Evolutionary conservation across 2,329 filamentous ascomycete genomes (phyloP).

Genomic region (Cordyceps militaris): DNA sequence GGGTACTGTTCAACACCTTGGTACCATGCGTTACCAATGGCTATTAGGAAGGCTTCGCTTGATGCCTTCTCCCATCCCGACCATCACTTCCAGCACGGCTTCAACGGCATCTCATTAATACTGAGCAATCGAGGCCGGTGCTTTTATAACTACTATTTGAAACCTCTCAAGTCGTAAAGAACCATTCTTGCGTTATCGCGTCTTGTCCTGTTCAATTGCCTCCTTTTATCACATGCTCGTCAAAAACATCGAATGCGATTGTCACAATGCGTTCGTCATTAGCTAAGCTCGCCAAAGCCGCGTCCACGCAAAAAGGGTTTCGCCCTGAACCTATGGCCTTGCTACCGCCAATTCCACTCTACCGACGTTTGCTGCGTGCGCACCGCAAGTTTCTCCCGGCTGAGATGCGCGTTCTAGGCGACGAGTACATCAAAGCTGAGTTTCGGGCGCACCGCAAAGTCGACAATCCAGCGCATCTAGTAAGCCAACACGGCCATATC

Average conservation of each 20-base stretch:
- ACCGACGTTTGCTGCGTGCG: slow-evolving; percentile 76
- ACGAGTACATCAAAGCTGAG: slow-evolving; percentile 89
- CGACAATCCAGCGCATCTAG: slow-evolving; percentile 88
- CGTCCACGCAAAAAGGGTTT: slow-evolving; percentile 25
- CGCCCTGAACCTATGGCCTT: slow-evolving; percentile 52
- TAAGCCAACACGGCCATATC: slow-evolving; percentile 34
- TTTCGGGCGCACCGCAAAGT: slow-evolving; percentile 77
- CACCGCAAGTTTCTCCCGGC: slow-evolving; percentile 71
- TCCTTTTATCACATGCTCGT: neutral
- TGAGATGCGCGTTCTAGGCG: slow-evolving; percentile 75
- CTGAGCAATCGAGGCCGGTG: too few relatives aligned
- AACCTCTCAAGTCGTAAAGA: neutral
- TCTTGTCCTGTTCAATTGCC: neutral
- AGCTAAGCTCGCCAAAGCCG: slow-evolving; percentile 31
- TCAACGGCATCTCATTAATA: neutral
- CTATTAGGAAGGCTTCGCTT: neutral
- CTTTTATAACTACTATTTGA: neutral
- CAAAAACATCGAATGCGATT: neutral
- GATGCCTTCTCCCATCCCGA: neutral
- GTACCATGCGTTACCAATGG: too few relatives aligned
- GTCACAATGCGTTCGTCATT: slow-evolving; percentile 23
- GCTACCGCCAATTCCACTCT: slow-evolving; percentile 81
- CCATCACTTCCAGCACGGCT: neutral
- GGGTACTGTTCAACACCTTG: too few relatives aligned
- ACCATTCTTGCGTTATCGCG: neutral